Evolutionary conservation across 345 rosid species (phyloP).

Genomic region (Citropsis articulata): DNA sequence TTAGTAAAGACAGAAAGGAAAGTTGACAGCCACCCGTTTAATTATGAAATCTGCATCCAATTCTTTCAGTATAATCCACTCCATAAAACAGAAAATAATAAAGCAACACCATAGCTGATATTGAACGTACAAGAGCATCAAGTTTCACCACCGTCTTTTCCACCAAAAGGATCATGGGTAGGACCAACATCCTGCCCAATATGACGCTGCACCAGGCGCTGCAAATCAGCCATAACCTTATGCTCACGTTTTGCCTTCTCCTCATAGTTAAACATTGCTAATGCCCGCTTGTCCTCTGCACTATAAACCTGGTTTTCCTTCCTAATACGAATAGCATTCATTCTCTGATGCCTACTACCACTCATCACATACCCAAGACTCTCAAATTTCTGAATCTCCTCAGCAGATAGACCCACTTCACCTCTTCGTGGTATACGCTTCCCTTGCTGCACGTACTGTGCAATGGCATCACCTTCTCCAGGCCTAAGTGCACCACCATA

Average conservation of each 20-base stretch:
- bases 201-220: slow-evolving; percentile 89
- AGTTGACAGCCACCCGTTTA: background rate
- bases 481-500: slow-evolving; percentile 99
- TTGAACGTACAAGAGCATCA: slow-evolving; percentile 39
- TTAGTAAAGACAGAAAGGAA: background rate
- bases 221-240: slow-evolving; percentile 97
- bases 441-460: slow-evolving; percentile 98
- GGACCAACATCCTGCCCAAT: slow-evolving; percentile 97
- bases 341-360: slow-evolving; percentile 96
- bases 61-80: background rate
- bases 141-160: slow-evolving; percentile 77
- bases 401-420: slow-evolving; percentile 98
- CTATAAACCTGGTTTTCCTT: slow-evolving; percentile 99
- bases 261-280: slow-evolving; percentile 98
- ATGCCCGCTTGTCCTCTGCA: slow-evolving; percentile 93
- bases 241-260: slow-evolving; percentile 97
- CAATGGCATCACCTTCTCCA: slow-evolving; percentile 99
- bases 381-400: slow-evolving; percentile 92
- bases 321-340: slow-evolving; percentile 99
- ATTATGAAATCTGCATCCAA: background rate
- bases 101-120: background rate
- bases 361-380: slow-evolving; percentile 97
- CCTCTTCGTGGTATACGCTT: slow-evolving; percentile 99
- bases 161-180: slow-evolving; percentile 84
- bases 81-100: background rate